These are phyloP conservation scores for Trichoderma reesei DNA, from an alignment of 495 filamentous ascomycete species.

Conservation along the genomic window DNA sequence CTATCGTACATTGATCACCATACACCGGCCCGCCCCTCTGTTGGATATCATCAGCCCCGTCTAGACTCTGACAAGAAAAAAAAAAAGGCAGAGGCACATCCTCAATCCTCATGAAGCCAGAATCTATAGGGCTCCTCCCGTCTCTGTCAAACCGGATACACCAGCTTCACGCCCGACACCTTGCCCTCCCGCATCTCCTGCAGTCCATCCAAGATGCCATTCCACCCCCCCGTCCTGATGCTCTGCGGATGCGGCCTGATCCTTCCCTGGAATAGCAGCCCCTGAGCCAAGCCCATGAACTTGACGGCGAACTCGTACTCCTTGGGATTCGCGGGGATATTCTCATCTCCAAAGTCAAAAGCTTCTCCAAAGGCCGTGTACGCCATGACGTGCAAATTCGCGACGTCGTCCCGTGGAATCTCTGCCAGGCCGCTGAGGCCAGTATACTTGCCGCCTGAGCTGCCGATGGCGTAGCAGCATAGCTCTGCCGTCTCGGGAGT, in stretches of 20 bases:
- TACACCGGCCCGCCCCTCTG: no score
- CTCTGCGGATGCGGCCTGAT: background rate
- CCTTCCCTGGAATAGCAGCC: background rate
- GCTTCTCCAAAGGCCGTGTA: slow-evolving; percentile 23
- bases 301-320: background rate
- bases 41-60: no score
- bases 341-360: slow-evolving; percentile 11
- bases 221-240: background rate
- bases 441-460: slow-evolving; percentile 17
- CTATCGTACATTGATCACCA: no score
- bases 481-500: slow-evolving; percentile 16
- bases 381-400: slow-evolving; percentile 21
- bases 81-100: no score
- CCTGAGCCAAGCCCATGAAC: background rate
- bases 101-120: no score
- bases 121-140: background rate
- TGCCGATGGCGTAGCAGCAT: slow-evolving; percentile 19
- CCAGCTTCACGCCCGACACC: background rate
- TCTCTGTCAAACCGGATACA: background rate
- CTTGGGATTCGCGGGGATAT: background rate
- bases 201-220: background rate
- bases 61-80: no score
- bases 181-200: slow-evolving; percentile 2
- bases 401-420: slow-evolving; percentile 19
- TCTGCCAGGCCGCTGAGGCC: slow-evolving; percentile 14